Evolutionary conservation across 2,329 filamentous ascomycete genomes (phyloP).

Genomic region (Curvularia sp.): DNA sequence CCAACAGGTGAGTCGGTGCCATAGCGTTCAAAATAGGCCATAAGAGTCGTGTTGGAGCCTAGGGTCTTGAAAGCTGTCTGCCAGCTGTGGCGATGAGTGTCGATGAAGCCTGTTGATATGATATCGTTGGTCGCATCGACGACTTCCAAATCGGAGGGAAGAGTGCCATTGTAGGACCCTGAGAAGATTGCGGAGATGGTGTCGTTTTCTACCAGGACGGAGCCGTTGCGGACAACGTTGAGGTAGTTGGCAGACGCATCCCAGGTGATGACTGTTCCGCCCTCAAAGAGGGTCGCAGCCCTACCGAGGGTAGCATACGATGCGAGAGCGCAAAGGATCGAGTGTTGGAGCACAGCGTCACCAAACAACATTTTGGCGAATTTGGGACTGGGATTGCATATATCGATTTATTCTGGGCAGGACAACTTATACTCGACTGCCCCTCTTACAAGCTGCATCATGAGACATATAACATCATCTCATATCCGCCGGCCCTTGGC

Average conservation of each 20-base stretch:
- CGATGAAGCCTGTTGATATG: constrained; percentile 63
- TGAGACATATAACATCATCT: constrained; percentile 3
- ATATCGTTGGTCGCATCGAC: constrained; percentile 60
- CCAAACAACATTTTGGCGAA: constrained; percentile 6
- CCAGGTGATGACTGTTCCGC: constrained; percentile 55
- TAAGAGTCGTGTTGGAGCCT: constrained; percentile 57
- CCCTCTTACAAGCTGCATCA: not conserved
- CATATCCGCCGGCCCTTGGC: constrained; percentile 3
- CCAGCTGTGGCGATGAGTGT: constrained; percentile 61
- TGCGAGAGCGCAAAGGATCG: constrained; percentile 9
- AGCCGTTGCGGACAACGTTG: constrained; percentile 52
- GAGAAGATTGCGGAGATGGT: constrained; percentile 37
- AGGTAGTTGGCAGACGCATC: constrained; percentile 47
- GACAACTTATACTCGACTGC: constrained; percentile 8
- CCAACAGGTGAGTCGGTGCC: constrained; percentile 15
- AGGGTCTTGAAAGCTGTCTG: constrained; percentile 64
- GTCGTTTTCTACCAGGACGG: constrained; percentile 53
- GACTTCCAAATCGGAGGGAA: constrained; percentile 36
- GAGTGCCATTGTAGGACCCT: constrained; percentile 29
- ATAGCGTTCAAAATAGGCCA: constrained; percentile 25
- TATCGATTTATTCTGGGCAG: not conserved
- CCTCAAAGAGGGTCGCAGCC: constrained; percentile 17
- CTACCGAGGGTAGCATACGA: constrained; percentile 2
- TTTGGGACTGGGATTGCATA: not conserved
- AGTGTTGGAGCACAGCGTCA: not conserved